phyloP scores from a whole-genome alignment of 148 eudicot species.

The Bassia scoparia region DNA sequence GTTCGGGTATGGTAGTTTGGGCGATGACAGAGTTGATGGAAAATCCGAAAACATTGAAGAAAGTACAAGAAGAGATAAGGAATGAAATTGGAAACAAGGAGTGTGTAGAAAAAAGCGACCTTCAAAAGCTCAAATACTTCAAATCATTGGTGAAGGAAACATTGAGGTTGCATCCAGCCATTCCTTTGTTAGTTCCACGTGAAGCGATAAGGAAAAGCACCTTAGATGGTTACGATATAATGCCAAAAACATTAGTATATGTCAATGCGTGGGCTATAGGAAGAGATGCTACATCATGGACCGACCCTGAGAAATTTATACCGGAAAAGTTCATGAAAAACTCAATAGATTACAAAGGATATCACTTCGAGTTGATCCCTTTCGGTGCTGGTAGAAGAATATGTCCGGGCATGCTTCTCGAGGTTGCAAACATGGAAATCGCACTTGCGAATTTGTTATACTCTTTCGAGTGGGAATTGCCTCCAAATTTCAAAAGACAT shows the following conservation, averaged over 20 bases:
- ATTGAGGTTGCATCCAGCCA: conserved; percentile 32
- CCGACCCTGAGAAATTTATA: conserved; percentile 26
- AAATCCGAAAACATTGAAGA: conserved; percentile 26
- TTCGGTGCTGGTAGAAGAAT: conserved; percentile 44
- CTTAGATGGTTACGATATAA: conserved; percentile 41
- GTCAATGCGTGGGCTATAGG: conserved; percentile 29
- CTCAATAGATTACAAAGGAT: conserved; percentile 23
- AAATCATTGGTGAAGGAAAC: conserved; percentile 39
- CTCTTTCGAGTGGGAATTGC: conserved; percentile 42
- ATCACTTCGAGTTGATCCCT: conserved; percentile 33
- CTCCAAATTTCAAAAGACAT: conserved; percentile 29
- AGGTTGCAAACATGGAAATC: conserved; percentile 29
- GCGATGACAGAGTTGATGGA: conserved; percentile 37
- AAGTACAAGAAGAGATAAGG: conserved; percentile 32
- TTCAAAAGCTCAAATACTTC: conserved; percentile 24
- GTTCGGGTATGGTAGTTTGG: conserved; percentile 29
- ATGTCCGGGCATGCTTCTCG: conserved; percentile 39
- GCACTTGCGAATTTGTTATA: conserved; percentile 37
- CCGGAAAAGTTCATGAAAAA: conserved; percentile 40
- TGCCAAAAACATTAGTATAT: conserved; percentile 29
- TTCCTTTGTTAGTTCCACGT: conserved; percentile 31
- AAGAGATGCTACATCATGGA: conserved; percentile 39
- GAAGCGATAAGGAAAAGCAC: conserved; percentile 22
- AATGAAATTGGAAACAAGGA: conserved; percentile 9
- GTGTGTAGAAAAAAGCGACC: conserved; percentile 27